Evolutionary conservation across 129 eudicot species (phyloP).

Genomic region (Oenanthe sinensis): DNA sequence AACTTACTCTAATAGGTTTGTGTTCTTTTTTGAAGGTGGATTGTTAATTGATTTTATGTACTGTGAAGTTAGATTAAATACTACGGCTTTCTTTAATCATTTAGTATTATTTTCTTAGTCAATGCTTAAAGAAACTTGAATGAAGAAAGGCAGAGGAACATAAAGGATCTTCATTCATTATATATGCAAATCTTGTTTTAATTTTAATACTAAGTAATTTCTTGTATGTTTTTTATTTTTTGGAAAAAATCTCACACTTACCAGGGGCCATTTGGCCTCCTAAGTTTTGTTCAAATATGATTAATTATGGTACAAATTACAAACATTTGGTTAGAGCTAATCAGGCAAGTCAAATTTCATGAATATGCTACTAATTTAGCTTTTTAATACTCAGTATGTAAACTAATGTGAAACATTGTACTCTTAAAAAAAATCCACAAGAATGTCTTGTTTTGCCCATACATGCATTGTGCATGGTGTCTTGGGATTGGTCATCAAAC

Average conservation of each 20-base stretch:
- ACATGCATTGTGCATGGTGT: background rate
- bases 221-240: background rate
- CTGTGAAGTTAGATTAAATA: background rate
- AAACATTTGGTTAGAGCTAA: background rate
- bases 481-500: background rate
- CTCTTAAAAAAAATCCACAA: background rate
- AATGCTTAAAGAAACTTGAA: background rate
- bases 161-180: background rate
- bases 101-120: background rate
- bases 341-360: background rate
- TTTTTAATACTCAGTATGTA: background rate
- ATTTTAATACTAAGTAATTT: no score
- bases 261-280: background rate
- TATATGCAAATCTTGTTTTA: background rate
- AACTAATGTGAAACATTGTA: background rate
- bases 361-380: background rate
- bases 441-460: background rate
- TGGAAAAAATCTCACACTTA: background rate
- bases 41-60: background rate
- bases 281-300: background rate
- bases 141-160: background rate
- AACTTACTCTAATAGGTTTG: background rate
- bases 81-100: background rate
- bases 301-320: background rate
- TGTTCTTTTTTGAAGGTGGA: background rate